phyloP scores from a whole-genome alignment of 192 early-diverging fungal species.

The Backusella morwellensis region DNA sequence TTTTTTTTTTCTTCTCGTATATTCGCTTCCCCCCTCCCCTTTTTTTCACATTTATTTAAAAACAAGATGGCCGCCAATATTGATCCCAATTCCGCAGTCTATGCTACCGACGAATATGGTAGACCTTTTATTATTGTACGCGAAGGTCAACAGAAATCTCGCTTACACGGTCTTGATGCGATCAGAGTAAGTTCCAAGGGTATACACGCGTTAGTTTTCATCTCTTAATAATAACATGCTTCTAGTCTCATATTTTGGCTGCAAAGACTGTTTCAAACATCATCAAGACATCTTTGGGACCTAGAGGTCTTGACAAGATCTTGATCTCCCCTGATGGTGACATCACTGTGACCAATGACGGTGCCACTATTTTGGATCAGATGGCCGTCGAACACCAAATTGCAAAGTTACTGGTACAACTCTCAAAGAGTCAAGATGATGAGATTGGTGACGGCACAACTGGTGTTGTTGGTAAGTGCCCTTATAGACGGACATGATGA shows the following conservation, averaged over 20 bases:
- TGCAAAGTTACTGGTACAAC: constrained; percentile 95
- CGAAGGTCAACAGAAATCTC: constrained; percentile 91
- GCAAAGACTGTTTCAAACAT: constrained; percentile 97
- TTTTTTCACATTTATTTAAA: neutral
- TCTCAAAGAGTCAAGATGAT: constrained; percentile 98
- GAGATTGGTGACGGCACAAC: constrained; percentile 99
- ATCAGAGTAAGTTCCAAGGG: constrained; percentile 72
- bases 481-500: neutral
- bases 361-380: constrained; percentile 95
- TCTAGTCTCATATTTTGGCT: constrained; percentile 95
- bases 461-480: constrained; percentile 87
- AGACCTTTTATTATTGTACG: constrained; percentile 98
- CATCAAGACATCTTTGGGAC: constrained; percentile 97
- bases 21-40: neutral
- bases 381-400: constrained; percentile 99
- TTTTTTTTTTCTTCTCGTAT: constrained; percentile 4
- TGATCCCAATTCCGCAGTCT: constrained; percentile 63
- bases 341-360: constrained; percentile 99
- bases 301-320: constrained; percentile 98
- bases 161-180: constrained; percentile 90
- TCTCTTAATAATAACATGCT: neutral
- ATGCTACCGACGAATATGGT: constrained; percentile 95
- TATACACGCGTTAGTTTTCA: neutral
- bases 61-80: constrained; percentile 28
- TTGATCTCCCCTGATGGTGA: constrained; percentile 99